phyloP scores from a whole-genome alignment of 345 rosid genomes.

The Syzygium aromaticum region DNA sequence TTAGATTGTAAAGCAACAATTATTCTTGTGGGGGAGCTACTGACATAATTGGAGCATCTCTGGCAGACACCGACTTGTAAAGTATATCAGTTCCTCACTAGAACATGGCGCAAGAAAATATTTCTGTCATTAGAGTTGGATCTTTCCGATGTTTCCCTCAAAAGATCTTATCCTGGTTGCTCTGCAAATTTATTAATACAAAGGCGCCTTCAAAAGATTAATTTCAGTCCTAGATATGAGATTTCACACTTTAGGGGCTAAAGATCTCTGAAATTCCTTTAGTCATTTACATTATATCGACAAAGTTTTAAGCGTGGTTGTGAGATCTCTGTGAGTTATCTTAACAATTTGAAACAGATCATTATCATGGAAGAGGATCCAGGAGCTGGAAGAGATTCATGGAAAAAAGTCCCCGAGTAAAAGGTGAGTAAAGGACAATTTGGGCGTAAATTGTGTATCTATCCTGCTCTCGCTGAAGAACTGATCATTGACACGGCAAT shows the following conservation, averaged over 20 bases:
- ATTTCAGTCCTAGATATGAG: neutral
- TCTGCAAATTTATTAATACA: neutral
- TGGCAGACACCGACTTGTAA: neutral
- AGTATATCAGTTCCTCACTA: neutral
- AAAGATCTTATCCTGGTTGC: neutral
- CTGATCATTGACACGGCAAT: neutral
- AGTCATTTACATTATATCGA: neutral
- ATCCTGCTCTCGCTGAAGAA: neutral
- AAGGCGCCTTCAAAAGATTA: neutral
- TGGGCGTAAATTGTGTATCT: neutral
- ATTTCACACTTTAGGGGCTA: neutral
- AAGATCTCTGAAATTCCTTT: neutral
- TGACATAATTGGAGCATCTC: neutral
- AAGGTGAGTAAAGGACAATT: neutral
- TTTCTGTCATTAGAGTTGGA: neutral
- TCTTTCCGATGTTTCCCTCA: neutral
- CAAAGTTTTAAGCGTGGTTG: neutral
- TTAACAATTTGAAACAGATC: neutral
- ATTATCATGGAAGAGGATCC: neutral
- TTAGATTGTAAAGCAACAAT: neutral
- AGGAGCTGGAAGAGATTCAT: neutral
- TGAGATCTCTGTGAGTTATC: neutral
- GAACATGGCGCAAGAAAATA: neutral
- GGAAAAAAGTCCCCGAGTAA: neutral
- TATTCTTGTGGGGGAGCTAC: neutral